These are phyloP conservation scores for Rubroboletus satanas DNA, from an alignment of 768 basidiomycete genomes.

Conservation along the genomic window DNA sequence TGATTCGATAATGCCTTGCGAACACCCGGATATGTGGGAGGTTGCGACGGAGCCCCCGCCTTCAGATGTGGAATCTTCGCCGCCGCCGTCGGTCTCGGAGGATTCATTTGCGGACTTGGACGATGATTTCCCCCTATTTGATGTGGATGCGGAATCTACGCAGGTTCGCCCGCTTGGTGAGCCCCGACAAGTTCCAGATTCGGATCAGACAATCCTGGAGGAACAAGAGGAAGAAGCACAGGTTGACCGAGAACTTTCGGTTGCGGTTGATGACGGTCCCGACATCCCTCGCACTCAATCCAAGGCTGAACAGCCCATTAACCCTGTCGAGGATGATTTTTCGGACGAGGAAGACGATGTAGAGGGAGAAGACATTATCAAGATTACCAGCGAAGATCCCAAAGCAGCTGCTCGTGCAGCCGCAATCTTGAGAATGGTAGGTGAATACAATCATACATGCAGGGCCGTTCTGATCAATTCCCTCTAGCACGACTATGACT, in stretches of 20 bases:
- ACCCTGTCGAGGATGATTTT: slow-evolving; percentile 11
- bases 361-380: slow-evolving; percentile 54
- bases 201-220: slow-evolving; percentile 19
- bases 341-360: slow-evolving; percentile 31
- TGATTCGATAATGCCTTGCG: not conserved
- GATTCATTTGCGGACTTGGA: slow-evolving; percentile 21
- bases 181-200: not conserved
- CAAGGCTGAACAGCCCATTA: not conserved
- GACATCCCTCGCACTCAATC: not conserved
- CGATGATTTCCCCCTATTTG: slow-evolving; percentile 16
- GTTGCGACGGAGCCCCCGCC: slow-evolving; percentile 19
- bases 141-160: slow-evolving; percentile 15
- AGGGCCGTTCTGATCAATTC: not conserved
- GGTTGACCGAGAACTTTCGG: slow-evolving; percentile 38
- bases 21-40: slow-evolving; percentile 17
- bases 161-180: slow-evolving; percentile 2
- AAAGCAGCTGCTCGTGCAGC: slow-evolving; percentile 88
- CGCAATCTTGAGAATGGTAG: slow-evolving; percentile 85
- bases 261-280: slow-evolving; percentile 21
- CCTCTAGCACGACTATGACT: slow-evolving; percentile 80
- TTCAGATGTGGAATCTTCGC: slow-evolving; percentile 13
- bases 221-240: slow-evolving; percentile 30
- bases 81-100: slow-evolving; percentile 5
- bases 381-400: slow-evolving; percentile 82
- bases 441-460: slow-evolving; percentile 16